Conservation (phyloP, 23 red algal species). For the Pyropia yezoensis region DNA sequence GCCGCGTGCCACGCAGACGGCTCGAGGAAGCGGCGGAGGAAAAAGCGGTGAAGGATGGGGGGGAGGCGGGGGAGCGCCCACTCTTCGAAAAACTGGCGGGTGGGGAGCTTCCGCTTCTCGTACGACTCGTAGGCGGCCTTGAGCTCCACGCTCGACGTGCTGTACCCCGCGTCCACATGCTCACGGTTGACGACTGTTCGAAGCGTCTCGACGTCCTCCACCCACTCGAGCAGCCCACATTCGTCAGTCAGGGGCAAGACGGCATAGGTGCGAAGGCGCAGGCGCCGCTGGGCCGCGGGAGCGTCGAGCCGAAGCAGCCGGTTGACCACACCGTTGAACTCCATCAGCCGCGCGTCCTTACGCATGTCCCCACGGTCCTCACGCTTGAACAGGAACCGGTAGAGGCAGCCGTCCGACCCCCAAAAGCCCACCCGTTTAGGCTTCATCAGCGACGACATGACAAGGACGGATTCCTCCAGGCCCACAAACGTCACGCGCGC, state of each 20-base stretch:
- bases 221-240: conserved; percentile 94
- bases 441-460: conserved; percentile 89
- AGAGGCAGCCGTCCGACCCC: conserved; percentile 70
- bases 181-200: conserved; percentile 38
- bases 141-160: conserved; percentile 31
- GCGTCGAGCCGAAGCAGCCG: conserved; percentile 43
- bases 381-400: conserved; percentile 74
- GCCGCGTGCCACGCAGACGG: conserved; percentile 55
- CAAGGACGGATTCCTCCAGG: conserved; percentile 55
- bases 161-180: conserved; percentile 17
- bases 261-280: conserved; percentile 78
- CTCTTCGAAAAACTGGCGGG: conserved; percentile 37
- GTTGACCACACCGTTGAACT: conserved; percentile 79
- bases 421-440: conserved; percentile 75
- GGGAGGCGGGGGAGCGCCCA: conserved; percentile 76
- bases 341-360: conserved; percentile 89
- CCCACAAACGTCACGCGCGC: conserved; percentile 33
- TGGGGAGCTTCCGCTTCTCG: conserved; percentile 10
- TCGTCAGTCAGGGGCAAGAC: conserved; percentile 96
- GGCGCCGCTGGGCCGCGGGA: conserved; percentile 14
- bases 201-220: conserved; percentile 75
- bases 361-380: conserved; percentile 91
- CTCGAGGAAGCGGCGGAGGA: conserved; percentile 41
- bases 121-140: conserved; percentile 24
- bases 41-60: conserved; percentile 70